A percentile compares a stretch with the other conserved stretches of the same genome.
These are phyloP conservation scores for Coemansia sp. DNA, from an alignment of 192 early-diverging fungal genomes.

Conservation along the genomic window DNA sequence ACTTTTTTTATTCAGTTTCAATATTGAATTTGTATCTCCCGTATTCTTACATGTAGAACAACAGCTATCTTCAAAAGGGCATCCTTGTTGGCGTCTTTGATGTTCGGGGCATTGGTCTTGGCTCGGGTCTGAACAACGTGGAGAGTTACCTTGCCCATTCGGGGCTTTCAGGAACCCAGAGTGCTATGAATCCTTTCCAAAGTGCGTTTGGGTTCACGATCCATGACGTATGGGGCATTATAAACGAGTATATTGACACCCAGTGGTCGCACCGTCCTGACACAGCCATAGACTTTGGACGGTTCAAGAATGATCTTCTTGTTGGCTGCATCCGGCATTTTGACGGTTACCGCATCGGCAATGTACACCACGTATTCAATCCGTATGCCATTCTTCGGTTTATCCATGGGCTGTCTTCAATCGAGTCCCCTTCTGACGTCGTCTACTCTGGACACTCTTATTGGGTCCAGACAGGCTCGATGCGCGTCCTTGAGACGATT, in stretches of 20 bases:
- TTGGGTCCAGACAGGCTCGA: neutral
- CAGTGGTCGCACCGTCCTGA: neutral
- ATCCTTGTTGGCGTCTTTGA: conserved; percentile 11
- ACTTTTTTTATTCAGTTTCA: too few species aligned
- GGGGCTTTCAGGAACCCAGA: neutral
- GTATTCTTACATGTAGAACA: conserved; percentile 1
- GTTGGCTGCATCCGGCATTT: neutral
- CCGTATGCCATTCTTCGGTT: neutral
- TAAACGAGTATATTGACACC: neutral
- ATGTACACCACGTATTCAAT: neutral
- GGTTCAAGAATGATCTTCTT: conserved; percentile 7
- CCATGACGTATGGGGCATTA: conserved; percentile 6
- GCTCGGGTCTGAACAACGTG: conserved; percentile 13
- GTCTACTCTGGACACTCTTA: neutral
- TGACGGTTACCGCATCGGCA: conserved; percentile 9
- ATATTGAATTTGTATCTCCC: too few species aligned
- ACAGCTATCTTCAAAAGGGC: conserved; percentile 1
- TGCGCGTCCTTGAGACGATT: neutral
- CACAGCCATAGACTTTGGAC: neutral
- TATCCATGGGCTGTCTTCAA: neutral
- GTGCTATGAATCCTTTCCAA: neutral
- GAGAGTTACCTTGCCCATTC: conserved; percentile 1
- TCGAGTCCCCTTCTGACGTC: neutral
- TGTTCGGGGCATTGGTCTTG: neutral
- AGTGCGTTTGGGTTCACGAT: conserved; percentile 8